Conservation (phyloP, 23 red algal species). For the Gracilaria domingensis region DNA sequence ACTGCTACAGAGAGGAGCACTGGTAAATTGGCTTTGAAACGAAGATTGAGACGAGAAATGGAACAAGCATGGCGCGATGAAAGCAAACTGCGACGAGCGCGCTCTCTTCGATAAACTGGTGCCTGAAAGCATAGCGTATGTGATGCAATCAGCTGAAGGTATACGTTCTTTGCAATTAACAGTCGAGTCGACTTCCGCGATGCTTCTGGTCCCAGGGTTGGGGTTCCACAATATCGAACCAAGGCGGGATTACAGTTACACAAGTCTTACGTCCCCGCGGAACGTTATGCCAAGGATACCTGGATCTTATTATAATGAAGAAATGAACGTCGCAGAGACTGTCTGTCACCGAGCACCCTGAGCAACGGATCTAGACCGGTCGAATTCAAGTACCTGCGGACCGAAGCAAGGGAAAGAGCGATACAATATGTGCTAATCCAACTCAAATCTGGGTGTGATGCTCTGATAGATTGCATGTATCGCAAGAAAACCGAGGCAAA, state of each 20-base stretch:
- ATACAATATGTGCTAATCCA: no score
- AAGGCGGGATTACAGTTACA: neutral
- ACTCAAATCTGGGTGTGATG: no score
- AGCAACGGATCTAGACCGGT: neutral
- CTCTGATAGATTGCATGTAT: no score
- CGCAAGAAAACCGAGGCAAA: no score
- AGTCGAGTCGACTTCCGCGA: neutral
- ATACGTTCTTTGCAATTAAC: neutral
- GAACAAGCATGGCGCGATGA: neutral
- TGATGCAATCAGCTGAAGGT: neutral
- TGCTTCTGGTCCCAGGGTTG: neutral
- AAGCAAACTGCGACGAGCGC: slow-evolving; percentile 5
- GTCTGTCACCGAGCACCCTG: neutral
- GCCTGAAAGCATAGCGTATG: neutral
- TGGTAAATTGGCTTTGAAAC: neutral
- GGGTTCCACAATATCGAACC: no score
- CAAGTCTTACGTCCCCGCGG: neutral
- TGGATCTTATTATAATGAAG: neutral
- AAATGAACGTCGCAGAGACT: neutral
- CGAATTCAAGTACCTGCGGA: no score
- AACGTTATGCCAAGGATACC: neutral
- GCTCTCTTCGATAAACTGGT: neutral
- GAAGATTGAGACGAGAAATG: neutral
- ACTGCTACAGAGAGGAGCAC: neutral
- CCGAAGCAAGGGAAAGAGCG: no score